Percentiles rank a stretch among this genome's conserved stretches.
Conservation (phyloP, 225 moss, liverwort and hornwort species). For the Polytrichum commune region DNA sequence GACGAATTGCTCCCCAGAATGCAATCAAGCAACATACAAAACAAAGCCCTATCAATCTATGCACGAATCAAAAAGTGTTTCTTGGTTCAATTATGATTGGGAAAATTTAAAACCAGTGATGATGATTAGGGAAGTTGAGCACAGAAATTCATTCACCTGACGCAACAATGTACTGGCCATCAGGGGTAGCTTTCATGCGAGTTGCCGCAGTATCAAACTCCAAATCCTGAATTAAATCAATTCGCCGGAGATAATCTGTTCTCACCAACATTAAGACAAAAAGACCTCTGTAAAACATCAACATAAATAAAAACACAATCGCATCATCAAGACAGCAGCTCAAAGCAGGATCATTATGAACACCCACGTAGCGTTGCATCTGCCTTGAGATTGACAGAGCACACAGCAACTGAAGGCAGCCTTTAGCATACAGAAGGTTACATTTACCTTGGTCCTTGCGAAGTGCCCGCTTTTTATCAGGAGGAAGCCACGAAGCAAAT, state of each 20-base stretch:
- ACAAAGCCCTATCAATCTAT: no score
- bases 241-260: constrained; percentile 68
- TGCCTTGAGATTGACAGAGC: no score
- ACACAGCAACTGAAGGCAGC: no score
- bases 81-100: no score
- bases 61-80: no score
- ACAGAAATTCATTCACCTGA: constrained; percentile 35
- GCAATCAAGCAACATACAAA: not conserved
- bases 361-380: no score
- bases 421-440: not conserved
- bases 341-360: no score
- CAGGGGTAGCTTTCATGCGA: constrained; percentile 82
- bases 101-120: no score
- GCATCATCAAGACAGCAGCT: not conserved
- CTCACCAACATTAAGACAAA: not conserved
- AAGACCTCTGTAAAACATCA: not conserved
- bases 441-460: constrained; percentile 67
- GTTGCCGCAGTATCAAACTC: constrained; percentile 86
- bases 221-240: constrained; percentile 85
- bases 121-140: no score
- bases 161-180: constrained; percentile 86
- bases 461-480: constrained; percentile 58
- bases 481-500: constrained; percentile 80
- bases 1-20: not conserved
- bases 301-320: not conserved